These are phyloP conservation scores for Kuraishia cidri DNA, from an alignment of 805 yeast species.

Conservation along the genomic window DNA sequence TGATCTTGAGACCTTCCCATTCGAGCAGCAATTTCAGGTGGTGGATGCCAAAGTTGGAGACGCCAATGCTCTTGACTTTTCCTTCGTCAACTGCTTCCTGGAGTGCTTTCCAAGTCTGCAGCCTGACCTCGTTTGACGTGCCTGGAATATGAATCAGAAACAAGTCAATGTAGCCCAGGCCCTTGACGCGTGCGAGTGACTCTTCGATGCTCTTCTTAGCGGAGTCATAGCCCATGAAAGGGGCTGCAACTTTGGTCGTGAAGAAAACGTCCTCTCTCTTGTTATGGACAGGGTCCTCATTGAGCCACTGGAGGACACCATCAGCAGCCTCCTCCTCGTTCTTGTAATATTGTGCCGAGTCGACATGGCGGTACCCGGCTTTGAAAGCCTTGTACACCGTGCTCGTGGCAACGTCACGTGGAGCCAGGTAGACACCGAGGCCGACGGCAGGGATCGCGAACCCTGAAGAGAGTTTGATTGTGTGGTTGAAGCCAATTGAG, in stretches of 20 bases:
- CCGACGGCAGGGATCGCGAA: constrained; percentile 46
- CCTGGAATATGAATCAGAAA: constrained; percentile 46
- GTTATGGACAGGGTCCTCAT: constrained; percentile 24
- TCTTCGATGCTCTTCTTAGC: constrained; percentile 31
- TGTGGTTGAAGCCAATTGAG: too few relatives aligned
- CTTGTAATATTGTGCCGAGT: constrained; percentile 58
- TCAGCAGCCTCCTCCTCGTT: constrained; percentile 56
- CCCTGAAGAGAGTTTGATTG: constrained; percentile 32
- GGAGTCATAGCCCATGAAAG: constrained; percentile 30
- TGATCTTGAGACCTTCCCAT: constrained; percentile 31
- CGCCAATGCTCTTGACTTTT: constrained; percentile 45
- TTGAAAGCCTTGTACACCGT: constrained; percentile 49
- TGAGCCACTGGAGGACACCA: constrained; percentile 41
- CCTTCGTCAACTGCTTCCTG: constrained; percentile 47
- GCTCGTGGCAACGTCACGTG: constrained; percentile 24
- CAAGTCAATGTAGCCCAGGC: constrained; percentile 43
- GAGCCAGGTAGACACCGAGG: constrained; percentile 42
- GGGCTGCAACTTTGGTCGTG: constrained; percentile 29
- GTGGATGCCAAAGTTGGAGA: constrained; percentile 50
- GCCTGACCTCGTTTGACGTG: constrained; percentile 28
- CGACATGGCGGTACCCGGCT: constrained; percentile 67
- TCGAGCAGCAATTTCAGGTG: constrained; percentile 45
- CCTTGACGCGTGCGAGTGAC: constrained; percentile 24
- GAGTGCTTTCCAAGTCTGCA: constrained; percentile 45
- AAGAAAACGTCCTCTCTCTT: constrained; percentile 28